Evolutionary conservation across 331 rosid species (phyloP), one percentile per base, ranked within the genome.

Genomic region (Acacia pycnantha): DNA sequence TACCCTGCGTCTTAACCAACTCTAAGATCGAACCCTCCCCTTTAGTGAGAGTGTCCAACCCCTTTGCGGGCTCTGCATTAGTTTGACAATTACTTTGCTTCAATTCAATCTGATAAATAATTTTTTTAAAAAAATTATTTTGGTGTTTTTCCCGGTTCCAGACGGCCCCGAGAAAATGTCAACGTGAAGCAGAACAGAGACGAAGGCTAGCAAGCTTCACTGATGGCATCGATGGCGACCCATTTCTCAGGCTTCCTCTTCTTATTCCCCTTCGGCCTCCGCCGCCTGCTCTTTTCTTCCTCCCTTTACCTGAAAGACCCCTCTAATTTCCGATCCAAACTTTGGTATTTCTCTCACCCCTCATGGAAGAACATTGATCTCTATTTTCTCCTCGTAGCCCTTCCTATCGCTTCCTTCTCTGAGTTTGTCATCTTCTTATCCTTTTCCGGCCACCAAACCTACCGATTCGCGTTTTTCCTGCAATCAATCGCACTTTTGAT

Each of bases 301-400:
- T 88, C 97, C 22, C 86, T 93, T 27, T 95, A 89, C 83, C 91
- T 93, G 70, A 82, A 89, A 15, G 88, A 83, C 88, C 97, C 97
- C 19, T 87, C 97, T 70, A 88, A 86, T 15, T 95, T 80, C 84
- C 85, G 92, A 78, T 92, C 98, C 82, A 91, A 88, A 69, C 75
- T 87, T 0, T 95, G 98, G 97, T 95, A 87, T 48, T 82, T 89
- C 87, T 87, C 97, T 9, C 89, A 95, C 77, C 91, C 94, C 76
- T 81, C 74, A 37, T 93, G 94, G 97, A 93, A 85, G 78, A 91
- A 88, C 77, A 72, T 93, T n/a, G 97, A 93, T 84, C 83, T 95
- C 66, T 93, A 86, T 84, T 21, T 83, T 21, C 97, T 95, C 67
- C 59, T 89, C 80, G 8, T 95, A 4, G 84, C 91, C 54, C 90